phyloP scores from a whole-genome alignment of 1,139 yeast species.

The Zygosaccharomyces pseudobailii region DNA sequence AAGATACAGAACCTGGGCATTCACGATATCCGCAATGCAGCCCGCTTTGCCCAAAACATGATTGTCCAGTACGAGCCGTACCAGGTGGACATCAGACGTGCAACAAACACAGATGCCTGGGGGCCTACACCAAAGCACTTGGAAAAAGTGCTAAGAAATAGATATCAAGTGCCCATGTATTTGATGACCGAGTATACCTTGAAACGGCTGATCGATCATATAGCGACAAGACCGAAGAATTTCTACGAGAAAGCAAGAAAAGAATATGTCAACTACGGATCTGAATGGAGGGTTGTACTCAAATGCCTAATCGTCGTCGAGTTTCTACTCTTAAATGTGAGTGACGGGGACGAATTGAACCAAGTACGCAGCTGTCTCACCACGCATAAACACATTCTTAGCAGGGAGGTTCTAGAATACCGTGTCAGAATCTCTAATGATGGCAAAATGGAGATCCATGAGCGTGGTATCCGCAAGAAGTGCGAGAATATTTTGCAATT shows the following conservation, averaged over 20 bases:
- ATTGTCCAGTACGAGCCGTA: conserved; percentile 37
- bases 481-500: conserved; percentile 29
- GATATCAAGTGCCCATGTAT: conserved; percentile 33
- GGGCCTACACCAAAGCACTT: conserved; percentile 43
- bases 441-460: conserved; percentile 36
- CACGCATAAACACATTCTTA: conserved; percentile 30
- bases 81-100: conserved; percentile 38
- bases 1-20: conserved; percentile 35
- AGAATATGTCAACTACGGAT: conserved; percentile 37
- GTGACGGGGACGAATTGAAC: conserved; percentile 31
- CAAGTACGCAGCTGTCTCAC: conserved; percentile 30
- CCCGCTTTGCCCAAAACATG: conserved; percentile 37
- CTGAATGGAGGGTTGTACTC: conserved; percentile 38
- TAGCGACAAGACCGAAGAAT: conserved; percentile 33
- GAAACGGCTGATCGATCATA: conserved; percentile 34
- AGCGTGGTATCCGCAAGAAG: conserved; percentile 34
- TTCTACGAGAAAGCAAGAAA: conserved; percentile 37
- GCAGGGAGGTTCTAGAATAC: conserved; percentile 29
- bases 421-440: conserved; percentile 32
- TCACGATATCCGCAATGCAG: conserved; percentile 37
- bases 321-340: conserved; percentile 31
- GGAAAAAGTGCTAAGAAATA: conserved; percentile 33
- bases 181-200: conserved; percentile 32
- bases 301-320: conserved; percentile 37
- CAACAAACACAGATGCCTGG: conserved; percentile 46